phyloP scores from a whole-genome alignment of 23 red algal genomes.

The Pyropia haitanensis region DNA sequence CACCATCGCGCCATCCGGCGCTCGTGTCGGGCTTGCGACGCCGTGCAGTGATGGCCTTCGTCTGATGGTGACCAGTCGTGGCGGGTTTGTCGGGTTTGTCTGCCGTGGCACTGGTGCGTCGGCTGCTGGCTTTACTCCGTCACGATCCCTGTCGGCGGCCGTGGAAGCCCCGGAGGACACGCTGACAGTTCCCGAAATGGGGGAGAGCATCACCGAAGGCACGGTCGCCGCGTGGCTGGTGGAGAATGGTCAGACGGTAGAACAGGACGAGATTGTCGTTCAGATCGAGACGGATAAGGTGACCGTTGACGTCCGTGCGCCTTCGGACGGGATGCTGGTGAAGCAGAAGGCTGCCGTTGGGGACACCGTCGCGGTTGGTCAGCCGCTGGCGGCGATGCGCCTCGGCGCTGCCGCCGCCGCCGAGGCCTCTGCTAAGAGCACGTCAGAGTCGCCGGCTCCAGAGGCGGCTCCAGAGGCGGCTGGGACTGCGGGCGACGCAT shows the following conservation, averaged over 20 bases:
- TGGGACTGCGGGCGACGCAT: not conserved
- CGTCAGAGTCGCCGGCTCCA: not conserved
- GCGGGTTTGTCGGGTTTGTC: too few species aligned
- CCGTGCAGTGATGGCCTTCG: too few species aligned
- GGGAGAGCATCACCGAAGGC: conserved; percentile 92
- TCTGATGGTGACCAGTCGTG: too few species aligned
- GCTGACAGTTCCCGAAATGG: conserved; percentile 84
- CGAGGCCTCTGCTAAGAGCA: too few species aligned
- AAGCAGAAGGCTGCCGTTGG: conserved; percentile 67
- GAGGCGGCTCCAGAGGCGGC: conserved; percentile 4
- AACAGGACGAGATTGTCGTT: conserved; percentile 79
- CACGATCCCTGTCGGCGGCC: too few species aligned
- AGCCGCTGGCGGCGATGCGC: conserved; percentile 45
- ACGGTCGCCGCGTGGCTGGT: conserved; percentile 74
- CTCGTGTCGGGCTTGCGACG: too few species aligned
- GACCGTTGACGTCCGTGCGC: conserved; percentile 90
- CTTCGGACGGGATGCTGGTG: conserved; percentile 51
- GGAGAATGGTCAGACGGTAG: conserved; percentile 54
- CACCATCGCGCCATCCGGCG: too few species aligned
- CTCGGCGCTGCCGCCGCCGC: conserved; percentile 18
- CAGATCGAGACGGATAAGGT: conserved; percentile 99
- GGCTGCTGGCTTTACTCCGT: too few species aligned
- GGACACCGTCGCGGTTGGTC: conserved; percentile 80
- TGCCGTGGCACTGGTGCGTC: too few species aligned
- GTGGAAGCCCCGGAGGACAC: not conserved